A percentile compares a stretch with the other conserved stretches of the same genome.
Evolutionary conservation across 83 land plant species (phyloP).

Genomic region (Picea mariana): DNA sequence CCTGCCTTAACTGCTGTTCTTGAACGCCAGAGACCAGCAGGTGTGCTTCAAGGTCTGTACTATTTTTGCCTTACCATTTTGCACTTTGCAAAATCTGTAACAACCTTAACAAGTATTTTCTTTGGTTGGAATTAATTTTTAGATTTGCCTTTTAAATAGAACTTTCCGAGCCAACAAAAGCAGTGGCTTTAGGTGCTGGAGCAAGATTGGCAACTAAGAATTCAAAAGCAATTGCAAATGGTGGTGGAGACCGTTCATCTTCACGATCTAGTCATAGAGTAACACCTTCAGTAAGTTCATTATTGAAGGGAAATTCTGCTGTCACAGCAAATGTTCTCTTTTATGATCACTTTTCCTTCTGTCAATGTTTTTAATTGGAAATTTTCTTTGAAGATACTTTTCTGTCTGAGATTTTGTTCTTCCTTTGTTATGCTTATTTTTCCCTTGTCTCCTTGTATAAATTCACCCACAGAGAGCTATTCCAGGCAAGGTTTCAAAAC

Average conservation of each 20-base stretch:
- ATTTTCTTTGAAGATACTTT: too few species aligned
- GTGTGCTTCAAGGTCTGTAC: slow-evolving; percentile 14
- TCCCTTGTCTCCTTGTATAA: too few species aligned
- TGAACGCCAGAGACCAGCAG: slow-evolving; percentile 65
- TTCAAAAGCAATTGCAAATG: slow-evolving; percentile 39
- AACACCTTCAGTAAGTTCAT: slow-evolving; percentile 21
- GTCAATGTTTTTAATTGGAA: background rate
- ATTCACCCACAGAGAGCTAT: too few species aligned
- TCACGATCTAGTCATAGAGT: slow-evolving; percentile 17
- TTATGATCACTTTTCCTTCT: background rate
- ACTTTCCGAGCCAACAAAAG: background rate
- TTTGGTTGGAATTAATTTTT: background rate
- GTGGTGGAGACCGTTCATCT: slow-evolving; percentile 30
- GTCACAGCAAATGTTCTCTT: background rate
- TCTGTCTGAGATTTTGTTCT: too few species aligned
- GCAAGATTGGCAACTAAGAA: slow-evolving; percentile 3
- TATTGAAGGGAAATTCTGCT: too few species aligned
- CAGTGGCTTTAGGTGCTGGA: background rate
- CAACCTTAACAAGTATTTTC: too few species aligned
- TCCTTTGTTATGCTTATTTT: too few species aligned
- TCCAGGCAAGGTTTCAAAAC: too few species aligned
- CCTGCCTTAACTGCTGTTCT: slow-evolving; percentile 67
- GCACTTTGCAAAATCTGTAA: background rate
- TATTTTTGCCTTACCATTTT: too few species aligned
- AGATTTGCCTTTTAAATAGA: background rate